Percentiles rank a stretch among this genome's conserved stretches.
Evolutionary conservation across 306 rosid genomes (phyloP).

Genomic region (Canavalia ensiformis): DNA sequence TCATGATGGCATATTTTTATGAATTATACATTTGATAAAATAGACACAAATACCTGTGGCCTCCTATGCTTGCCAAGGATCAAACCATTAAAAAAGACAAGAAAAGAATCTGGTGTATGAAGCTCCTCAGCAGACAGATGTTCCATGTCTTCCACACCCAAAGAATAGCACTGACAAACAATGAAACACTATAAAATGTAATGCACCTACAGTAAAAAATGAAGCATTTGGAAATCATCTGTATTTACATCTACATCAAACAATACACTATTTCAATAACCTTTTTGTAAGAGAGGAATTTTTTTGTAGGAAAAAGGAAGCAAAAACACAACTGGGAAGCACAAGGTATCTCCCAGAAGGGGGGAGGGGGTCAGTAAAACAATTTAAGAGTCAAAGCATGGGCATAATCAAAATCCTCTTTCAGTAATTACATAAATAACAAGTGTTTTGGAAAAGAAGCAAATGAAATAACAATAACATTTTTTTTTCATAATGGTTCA

Average conservation of each 20-base stretch:
- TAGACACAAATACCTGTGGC: slow-evolving; percentile 70
- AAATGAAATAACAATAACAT: too few species aligned
- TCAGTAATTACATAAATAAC: too few species aligned
- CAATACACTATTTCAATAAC: slow-evolving; percentile 9
- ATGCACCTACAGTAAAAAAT: slow-evolving; percentile 27
- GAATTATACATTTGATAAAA: slow-evolving; percentile 26
- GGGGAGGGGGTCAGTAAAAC: too few species aligned
- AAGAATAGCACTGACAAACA: slow-evolving; percentile 64
- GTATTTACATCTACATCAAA: neutral
- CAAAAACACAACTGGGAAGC: neutral
- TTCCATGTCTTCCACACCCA: slow-evolving; percentile 89
- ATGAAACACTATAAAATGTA: slow-evolving; percentile 39
- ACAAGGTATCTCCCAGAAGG: neutral
- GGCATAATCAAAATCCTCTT: too few species aligned
- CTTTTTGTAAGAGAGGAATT: neutral
- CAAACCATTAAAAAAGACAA: slow-evolving; percentile 86
- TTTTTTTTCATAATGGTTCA: too few species aligned
- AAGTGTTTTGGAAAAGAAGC: too few species aligned
- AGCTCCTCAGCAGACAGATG: slow-evolving; percentile 89
- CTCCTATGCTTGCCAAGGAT: slow-evolving; percentile 94
- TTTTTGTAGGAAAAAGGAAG: neutral
- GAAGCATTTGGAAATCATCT: slow-evolving; percentile 3
- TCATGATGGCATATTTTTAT: neutral
- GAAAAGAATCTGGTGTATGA: slow-evolving; percentile 87
- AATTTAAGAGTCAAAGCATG: too few species aligned